Evolutionary conservation across 2,329 filamentous ascomycete species (phyloP).

Genomic region (Hymenoscyphus fructigenus): DNA sequence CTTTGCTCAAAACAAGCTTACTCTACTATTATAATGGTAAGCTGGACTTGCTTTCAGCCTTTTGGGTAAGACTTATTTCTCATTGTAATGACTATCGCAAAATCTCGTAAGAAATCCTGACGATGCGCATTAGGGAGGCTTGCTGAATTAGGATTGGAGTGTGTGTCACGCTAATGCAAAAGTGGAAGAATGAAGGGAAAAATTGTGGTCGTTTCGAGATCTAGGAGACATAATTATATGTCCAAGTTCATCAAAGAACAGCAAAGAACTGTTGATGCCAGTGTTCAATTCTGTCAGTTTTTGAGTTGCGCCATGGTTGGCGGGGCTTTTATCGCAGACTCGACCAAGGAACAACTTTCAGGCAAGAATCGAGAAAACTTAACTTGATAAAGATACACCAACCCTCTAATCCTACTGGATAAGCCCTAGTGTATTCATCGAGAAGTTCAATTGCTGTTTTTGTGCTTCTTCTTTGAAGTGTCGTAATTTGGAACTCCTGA

Average conservation of each 20-base stretch:
- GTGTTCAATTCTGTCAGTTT: not conserved
- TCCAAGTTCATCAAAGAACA: not conserved
- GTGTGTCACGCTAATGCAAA: not conserved
- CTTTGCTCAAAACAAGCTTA: not conserved
- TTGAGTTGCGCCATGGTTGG: not conserved
- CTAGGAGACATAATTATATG: not conserved
- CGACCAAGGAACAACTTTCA: not conserved
- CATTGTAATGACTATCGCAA: no score
- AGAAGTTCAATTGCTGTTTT: not conserved
- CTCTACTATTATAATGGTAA: no score
- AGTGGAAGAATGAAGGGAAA: not conserved
- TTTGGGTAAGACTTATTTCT: no score
- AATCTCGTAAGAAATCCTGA: no score
- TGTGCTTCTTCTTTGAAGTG: not conserved
- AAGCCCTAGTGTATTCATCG: not conserved
- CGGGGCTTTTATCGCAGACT: not conserved
- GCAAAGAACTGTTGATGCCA: no score
- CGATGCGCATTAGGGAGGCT: no score
- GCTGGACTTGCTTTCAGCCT: no score
- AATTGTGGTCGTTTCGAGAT: not conserved
- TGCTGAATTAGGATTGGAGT: not conserved
- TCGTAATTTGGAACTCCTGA: not conserved
- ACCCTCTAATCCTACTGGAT: not conserved
- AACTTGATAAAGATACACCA: not conserved
- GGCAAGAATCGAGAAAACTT: not conserved